Percentiles rank a stretch among this genome's conserved stretches.
These are phyloP conservation scores for Fusarium sp. DNA, from an alignment of 2,329 filamentous ascomycete species.

Conservation along the genomic window DNA sequence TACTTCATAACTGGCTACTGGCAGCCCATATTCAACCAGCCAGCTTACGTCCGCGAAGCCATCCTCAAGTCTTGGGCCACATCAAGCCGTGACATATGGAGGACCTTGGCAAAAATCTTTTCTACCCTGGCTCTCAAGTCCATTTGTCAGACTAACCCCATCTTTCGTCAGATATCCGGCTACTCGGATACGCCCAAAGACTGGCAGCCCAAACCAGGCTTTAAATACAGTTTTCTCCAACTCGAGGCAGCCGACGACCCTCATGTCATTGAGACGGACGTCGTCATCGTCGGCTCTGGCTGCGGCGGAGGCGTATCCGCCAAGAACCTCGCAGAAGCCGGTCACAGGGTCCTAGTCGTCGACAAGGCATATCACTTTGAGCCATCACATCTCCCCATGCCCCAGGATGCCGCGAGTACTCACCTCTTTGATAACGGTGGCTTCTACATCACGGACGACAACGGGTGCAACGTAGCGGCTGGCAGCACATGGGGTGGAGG, in stretches of 20 bases:
- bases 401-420: slow-evolving; percentile 66
- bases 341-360: slow-evolving; percentile 80
- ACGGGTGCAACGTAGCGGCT: slow-evolving; percentile 70
- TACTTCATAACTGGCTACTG: slow-evolving; percentile 76
- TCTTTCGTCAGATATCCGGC: slow-evolving; percentile 66
- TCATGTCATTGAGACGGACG: slow-evolving; percentile 78
- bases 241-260: slow-evolving; percentile 57
- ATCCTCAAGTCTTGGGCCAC: slow-evolving; percentile 73
- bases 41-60: slow-evolving; percentile 68
- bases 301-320: slow-evolving; percentile 87
- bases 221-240: slow-evolving; percentile 72
- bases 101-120: slow-evolving; percentile 67
- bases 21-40: slow-evolving; percentile 71
- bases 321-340: slow-evolving; percentile 82
- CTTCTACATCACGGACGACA: slow-evolving; percentile 65
- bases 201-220: slow-evolving; percentile 63
- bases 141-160: slow-evolving; percentile 67
- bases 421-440: slow-evolving; percentile 80
- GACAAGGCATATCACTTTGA: slow-evolving; percentile 86
- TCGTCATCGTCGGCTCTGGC: slow-evolving; percentile 88
- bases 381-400: slow-evolving; percentile 80
- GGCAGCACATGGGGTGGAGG: slow-evolving; percentile 87
- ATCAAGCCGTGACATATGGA: slow-evolving; percentile 67
- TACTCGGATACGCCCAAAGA: slow-evolving; percentile 66
- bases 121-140: slow-evolving; percentile 65